phyloP scores from a whole-genome alignment of 768 basidiomycete species.

The Gloeopeniophorella convolvens region DNA sequence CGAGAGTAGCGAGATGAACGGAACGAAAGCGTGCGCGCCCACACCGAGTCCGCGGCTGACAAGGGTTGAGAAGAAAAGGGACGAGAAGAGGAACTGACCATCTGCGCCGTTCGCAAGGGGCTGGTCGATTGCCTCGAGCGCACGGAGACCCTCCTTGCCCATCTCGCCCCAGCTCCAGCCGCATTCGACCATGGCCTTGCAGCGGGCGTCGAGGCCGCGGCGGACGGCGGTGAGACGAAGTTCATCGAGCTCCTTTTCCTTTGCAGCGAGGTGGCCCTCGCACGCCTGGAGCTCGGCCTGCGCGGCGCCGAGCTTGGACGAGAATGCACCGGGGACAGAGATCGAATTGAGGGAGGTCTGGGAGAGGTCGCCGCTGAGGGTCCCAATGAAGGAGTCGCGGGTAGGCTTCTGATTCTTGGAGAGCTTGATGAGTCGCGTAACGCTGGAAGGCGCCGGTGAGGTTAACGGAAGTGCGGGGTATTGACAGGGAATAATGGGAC shows the following conservation, averaged over 20 bases:
- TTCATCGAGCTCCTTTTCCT: conserved; percentile 57
- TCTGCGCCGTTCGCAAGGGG: conserved; percentile 22
- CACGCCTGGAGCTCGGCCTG: conserved; percentile 80
- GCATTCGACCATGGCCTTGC: conserved; percentile 60
- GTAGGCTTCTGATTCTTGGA: conserved; percentile 51
- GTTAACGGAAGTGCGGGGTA: not conserved
- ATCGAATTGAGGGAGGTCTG: conserved; percentile 18
- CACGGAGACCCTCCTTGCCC: conserved; percentile 55
- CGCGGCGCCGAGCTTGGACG: conserved; percentile 51
- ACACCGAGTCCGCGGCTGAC: not conserved
- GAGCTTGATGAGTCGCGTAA: conserved; percentile 73
- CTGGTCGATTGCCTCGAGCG: conserved; percentile 27
- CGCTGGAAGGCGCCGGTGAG: conserved; percentile 34
- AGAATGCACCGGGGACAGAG: conserved; percentile 1
- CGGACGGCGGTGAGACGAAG: conserved; percentile 49
- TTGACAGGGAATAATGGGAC: not conserved
- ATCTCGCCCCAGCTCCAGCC: conserved; percentile 63
- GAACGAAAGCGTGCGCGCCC: not conserved
- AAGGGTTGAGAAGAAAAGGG: conserved; percentile 1
- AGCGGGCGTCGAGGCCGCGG: conserved; percentile 57
- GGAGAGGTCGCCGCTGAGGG: conserved; percentile 34
- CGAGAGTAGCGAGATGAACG: not conserved
- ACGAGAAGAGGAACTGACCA: conserved; percentile 24
- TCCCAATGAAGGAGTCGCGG: conserved; percentile 30
- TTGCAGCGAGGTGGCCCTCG: conserved; percentile 62